Evolutionary conservation across 2,329 filamentous ascomycete species (phyloP), one percentile per base, ranked within the genome.

Genomic region (Pyricularia sp.): DNA sequence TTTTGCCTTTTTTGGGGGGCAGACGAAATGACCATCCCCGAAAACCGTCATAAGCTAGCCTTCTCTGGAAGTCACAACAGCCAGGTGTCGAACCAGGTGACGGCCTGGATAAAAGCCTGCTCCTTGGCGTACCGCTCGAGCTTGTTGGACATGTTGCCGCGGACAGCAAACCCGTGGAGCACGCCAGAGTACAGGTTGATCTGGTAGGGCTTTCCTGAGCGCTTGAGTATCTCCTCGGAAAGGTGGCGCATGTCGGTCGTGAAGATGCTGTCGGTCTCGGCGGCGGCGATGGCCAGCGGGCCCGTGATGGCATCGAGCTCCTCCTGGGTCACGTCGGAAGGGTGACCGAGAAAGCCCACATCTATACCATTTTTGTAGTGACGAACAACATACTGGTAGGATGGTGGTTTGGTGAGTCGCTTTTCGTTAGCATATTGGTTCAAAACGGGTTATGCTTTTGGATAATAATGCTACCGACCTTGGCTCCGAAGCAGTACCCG

Each of bases 401-500:
- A 14, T 7, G 65, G 66, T 25, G 42, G n/a, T n/a, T 66, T 63
- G 68, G 58, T 67, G 23, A 12, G 28, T 25, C 3, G 4, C 12
- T 17, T 11, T 14, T 26, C 2, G 17, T 64, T n/a, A 63, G 59
- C n/a, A 25, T 17, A 17, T 17, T n/a, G 23, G 31, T 33, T 30
- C 9, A 63, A 25, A 31, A n/a, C n/a, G n/a, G 4, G 4, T 6
- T 30, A 5, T 20, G 11, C 59, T 30, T 28, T 30, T 64, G 63
- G 26, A 11, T 4, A 4, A 7, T 11, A 26, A 26, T 61, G n/a
- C 26, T 17, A 71, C 79, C 70, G 72, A 87, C 86, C 83, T 91
- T 92, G 69, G 84, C 90, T 55, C 91, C 91, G 72, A 93, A 92
- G 79, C 91, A 93, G 79, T 93, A 93, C 0, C 91, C 91, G 0